Percentiles rank a stretch among this genome's conserved stretches.
These are phyloP conservation scores for Trichoderma koningii DNA, from an alignment of 2,329 filamentous ascomycete genomes.

Conservation along the genomic window DNA sequence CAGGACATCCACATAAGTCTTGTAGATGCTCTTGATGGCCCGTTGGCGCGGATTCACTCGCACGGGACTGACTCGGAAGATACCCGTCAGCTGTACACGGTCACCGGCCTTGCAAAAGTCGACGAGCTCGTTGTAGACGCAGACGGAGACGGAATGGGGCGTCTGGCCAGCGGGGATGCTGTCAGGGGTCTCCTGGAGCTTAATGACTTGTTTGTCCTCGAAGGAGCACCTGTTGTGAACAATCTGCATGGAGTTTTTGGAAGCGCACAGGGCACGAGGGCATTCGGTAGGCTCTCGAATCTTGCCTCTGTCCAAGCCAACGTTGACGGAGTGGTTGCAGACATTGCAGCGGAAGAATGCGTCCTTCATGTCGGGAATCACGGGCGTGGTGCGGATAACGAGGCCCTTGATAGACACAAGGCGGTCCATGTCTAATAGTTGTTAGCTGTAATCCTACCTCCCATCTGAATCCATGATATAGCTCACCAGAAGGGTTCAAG, in stretches of 20 bases:
- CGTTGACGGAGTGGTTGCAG: constrained; percentile 87
- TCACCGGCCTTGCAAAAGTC: constrained; percentile 98
- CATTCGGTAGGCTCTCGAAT: constrained; percentile 93
- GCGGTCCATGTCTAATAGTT: constrained; percentile 79
- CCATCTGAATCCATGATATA: neutral
- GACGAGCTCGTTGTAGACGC: constrained; percentile 94
- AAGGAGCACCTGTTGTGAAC: constrained; percentile 95
- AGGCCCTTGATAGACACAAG: constrained; percentile 92
- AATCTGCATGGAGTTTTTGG: constrained; percentile 96
- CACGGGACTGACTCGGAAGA: constrained; percentile 93
- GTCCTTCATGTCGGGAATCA: constrained; percentile 99
- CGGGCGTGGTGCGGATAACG: constrained; percentile 91
- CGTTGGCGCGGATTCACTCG: constrained; percentile 91
- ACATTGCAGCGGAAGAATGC: constrained; percentile 96
- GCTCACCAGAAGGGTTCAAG: constrained; percentile 77
- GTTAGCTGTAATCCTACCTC: constrained; percentile 1
- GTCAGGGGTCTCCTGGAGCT: constrained; percentile 96
- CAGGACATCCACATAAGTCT: constrained; percentile 93
- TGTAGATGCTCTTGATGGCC: constrained; percentile 92
- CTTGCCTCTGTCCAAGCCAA: constrained; percentile 91
- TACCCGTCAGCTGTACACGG: constrained; percentile 90
- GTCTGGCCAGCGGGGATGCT: constrained; percentile 94
- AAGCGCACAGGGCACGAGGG: constrained; percentile 76
- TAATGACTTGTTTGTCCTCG: constrained; percentile 97
- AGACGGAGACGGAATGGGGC: constrained; percentile 93